Evolutionary conservation across 192 early-diverging fungal genomes (phyloP), one percentile per base, ranked within the genome.

Genomic region (Coemansia sp.): DNA sequence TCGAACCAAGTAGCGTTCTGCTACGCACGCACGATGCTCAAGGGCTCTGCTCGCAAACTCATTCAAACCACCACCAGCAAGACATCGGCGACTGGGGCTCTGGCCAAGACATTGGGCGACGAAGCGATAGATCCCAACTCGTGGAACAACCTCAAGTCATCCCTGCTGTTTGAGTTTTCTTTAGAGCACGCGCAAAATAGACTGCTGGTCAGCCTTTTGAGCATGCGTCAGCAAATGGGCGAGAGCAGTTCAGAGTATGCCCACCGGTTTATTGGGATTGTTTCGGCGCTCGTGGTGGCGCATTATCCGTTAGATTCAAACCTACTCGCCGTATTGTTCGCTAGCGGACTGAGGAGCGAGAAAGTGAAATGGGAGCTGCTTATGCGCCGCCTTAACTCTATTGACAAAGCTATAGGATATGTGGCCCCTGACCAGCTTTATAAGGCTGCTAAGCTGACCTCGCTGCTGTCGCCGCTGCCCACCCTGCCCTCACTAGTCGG

Each of bases 1-100:
- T 82, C 79, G 3, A 76, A 69, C 74, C 79, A 82, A 22, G 71
- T 82, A 27, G 60, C 79, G 10, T 82, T 67, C 46, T 82, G 79
- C 65, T 82, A 82, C 51, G 79, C 79, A 1, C 79, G 79, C 34
- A 82, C 79, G 17, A 82, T 82, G 79, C 70, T 82, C 41, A 82
- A 82, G 61, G 79, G 79, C 48, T 31, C 67, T 4, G 79, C 79
- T 9, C 74, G 79, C 60, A 76, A 76, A 38, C 66, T 65, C n/a
- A 61, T 76, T 0, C 79, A 74, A 38, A 15, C 51, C 0, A 15
- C 42, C 11, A 72, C 13, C 58, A 39, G 50, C 39, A 42, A 46
- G 41, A 61, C 55, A 34, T 19, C 48, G 5, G 27, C 50, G 20
- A 27, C 70, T 31, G 56, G 29, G 7, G 3, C 60, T 5, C 27